Evolutionary conservation across 1,284 basidiomycete species (phyloP), one percentile per base, ranked within the genome.

Genomic region (Singerocomus rubriflavus): DNA sequence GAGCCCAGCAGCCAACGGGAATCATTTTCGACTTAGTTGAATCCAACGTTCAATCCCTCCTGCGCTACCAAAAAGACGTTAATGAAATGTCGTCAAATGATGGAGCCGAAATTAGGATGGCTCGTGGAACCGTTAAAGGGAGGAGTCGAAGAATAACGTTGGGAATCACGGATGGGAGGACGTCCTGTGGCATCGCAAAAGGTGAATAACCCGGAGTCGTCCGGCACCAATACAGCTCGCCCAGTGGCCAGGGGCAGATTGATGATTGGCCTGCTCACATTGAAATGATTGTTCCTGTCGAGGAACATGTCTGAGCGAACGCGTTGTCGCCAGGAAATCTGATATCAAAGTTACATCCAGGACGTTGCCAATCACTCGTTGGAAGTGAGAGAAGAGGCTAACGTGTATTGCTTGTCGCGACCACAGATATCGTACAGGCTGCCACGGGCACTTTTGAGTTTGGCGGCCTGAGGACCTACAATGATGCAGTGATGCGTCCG

Each of bases 181-280:
- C 32, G 10, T 59, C 48, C 61, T 64, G 62, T 53, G 46, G 21
- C 35, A 53, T 46, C 9, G 35, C 46, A 62, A 38, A 26, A 38
- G 34, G 17, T 29, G 16, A 48, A n/a, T 6, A 33, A 25, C 8
- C 8, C 31, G 17, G 43, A 30, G 42, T 32, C 32, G 10, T 6
- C 48, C 27, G 25, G 35, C 6, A 1, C 11, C 21, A 21, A 21
- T 47, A 59, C 49, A 61, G 53, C 2, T 16, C 14, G 4, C 36
- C 10, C 25, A 21, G 21, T 21, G 21, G 21, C 21, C 21, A 21
- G 21, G 21, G 21, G 2, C 4, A 21, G 21, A 21, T 21, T 4
- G 21, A 21, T 21, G 21, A 21, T 21, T 21, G 21, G 21, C 21
- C 21, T 21, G 21, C 21, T 21, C 13, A 27, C 10, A 10, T 42